Evolutionary conservation across 306 rosid species (phyloP), one percentile per base, ranked within the genome.

Genomic region (Gastrolobium villosum): DNA sequence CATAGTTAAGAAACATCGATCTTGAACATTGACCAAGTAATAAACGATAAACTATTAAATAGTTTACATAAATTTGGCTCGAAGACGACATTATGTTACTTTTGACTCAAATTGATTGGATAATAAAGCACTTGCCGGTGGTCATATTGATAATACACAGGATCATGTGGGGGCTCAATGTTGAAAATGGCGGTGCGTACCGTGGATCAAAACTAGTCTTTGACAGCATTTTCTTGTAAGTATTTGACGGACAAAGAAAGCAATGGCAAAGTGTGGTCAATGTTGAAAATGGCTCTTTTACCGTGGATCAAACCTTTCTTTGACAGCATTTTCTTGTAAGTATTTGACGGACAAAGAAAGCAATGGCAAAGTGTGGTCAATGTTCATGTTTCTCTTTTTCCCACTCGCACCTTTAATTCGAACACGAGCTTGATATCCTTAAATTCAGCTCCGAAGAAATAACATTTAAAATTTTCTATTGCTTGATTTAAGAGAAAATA

Each of bases 151-250:
- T 57, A 49, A 43, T 7, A 55, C 31, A 34, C 2, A 68, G 40
- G 70, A 85, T 85, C 34, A 74, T 70, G 89, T 82, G 82, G 89
- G 84, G 84, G 30, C 65, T 20, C 10, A 56, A 1, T 49, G 62
- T 1, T 61, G 75, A 61, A 63, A 75, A 84, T 62, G 84, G 20
- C 84, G 84, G 84, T 79, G 82, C 7, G 84, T 79, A 79, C 7
- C n/a, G 6, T 7, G 26, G 13, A 49, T 74, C 6, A 26, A 60
- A 62, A 61, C 54, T 60, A 43, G 50, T 53, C 74, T 41, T 56
- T 43, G 64, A 76, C 85, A 39, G 13, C 37, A 41, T 26, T 81
- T 70, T 36, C 49, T 20, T 20, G 3, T 1, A 13, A 55, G 36
- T n/a, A 28, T 35, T 79, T 78, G 71, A 71, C 49, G 49, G 36